Base-by-base conservation (phyloP, 345 rosid species). In the Pseudoturritis turrita region DNA sequence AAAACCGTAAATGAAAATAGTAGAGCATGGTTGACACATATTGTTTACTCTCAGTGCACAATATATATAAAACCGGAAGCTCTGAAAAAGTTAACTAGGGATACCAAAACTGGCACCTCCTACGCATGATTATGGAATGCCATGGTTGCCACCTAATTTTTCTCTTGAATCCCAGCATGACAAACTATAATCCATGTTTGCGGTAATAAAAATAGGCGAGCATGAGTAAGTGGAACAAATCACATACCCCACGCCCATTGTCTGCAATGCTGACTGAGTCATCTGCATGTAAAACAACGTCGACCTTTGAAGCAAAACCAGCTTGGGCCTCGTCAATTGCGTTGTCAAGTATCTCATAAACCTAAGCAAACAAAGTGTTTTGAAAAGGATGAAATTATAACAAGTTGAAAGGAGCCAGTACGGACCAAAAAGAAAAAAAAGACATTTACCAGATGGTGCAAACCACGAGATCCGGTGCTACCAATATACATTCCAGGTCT, bases 401-500 rank as follows among this genome's bases (percentile, higher is more conserved):
- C 62, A 3, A 46, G 43, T 26, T 40, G 17, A 6, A 19, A n/a
- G 25, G 15, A 21, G 10, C 17, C 46, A 41, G 10, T 29, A 49
- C 17, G 19, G 45, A 41, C 29, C 43, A 56, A 55, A 46, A 43
- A 22, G 26, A 43, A n/a, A 36, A 7, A 28, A 46, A 33, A 33
- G 54, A 31, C 19, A 57, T 31, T 40, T 85, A 95, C 99, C 96
- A 95, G 80, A 81, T 95, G 99, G 71, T 95, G 99, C 85, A 95
- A 83, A 74, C 99, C 99, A 68, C 99, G 99, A 73, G 90, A 84
- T 41, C 99, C 99, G 0, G 99, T 95, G 74, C 97, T 95, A 51
- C 99, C 99, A 56, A 95, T 91, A 61, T 95, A 95, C 99, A 95
- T 95, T 25, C 96, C 99, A 4, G 99, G 99, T 81, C 99, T 86